Base-by-base conservation (phyloP, 2,329 filamentous ascomycete genomes). In the Neopestalotiopsis sp. region DNA sequence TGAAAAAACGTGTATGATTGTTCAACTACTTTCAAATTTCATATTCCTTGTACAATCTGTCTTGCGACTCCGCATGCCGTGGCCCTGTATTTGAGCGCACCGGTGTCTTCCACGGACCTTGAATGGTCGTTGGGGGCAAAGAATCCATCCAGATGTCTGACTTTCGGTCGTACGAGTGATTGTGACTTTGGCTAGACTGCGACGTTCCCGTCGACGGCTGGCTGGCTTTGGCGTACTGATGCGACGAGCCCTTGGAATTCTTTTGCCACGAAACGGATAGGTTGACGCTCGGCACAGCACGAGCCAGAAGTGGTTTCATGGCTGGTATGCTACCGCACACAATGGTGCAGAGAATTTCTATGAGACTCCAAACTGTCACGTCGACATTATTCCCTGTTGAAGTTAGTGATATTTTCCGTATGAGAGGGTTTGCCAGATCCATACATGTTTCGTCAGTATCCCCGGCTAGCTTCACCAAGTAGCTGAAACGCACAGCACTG, bases 251-350 rank as follows among this genome's bases (percentile, higher is more conserved):
- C 57, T 34, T 59, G 3, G 57, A 59, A 12, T 28, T n/a, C 13
- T 17, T 30, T 12, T 59, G 57, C 57, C 57, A 59, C 17, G 57
- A 30, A 4, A 59, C 17, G 14, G 57, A 59, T 7, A 59, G 57
- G 57, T 59, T 59, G 57, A 59, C 30, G 20, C 4, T 59, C 2
- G 57, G 57, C 4, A 59, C 30, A 6, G 57, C 57, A 4, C 57
- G 57, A 28, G 57, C 9, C 1, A 59, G 57, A 13, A 59, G 57
- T 13, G 62, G 62, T 1, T 38, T 20, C 38, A 53, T 28, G n/a
- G 42, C 62, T 9, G 42, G 62, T 28, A 65, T 45, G 24, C 38
- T 49, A 56, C 62, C 62, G 42, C 42, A 65, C 3, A 65, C 62
- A 13, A 65, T 24, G 3, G 40, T 30, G 40, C 62, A 65, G 32